Base-by-base conservation (phyloP, 371 early-diverging fungal species). In the Syncephalastrum contaminatum region DNA sequence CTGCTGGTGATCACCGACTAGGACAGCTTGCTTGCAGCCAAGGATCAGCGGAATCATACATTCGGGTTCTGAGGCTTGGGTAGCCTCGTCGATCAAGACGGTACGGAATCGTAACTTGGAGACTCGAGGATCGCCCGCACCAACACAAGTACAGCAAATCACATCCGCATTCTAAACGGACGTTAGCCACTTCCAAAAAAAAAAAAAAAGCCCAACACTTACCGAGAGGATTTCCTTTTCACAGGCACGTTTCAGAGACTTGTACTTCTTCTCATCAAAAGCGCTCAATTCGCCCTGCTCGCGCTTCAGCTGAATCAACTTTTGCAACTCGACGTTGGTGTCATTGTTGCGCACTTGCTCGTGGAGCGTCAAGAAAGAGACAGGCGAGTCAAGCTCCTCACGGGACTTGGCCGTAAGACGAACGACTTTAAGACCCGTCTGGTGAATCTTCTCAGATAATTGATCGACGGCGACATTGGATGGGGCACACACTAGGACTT, bases 1-100 rank as follows among this genome's bases (percentile, higher is more conserved):
- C 70, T 99, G 99, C 75, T 98, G 97, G 68, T 99, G 99, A 73
- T 99, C 99, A 27, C 99, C 99, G 3, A 99, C 98, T 12, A 99
- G 81, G 0, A 99, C 93, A 15, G 91, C 91, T 75, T 98, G 99
- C 61, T 93, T 94, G 49, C 89, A 89, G 4, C 99, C 97, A 46
- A 94, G 76, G 7, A 97, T 93, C 41, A 99, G 80, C 4, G 99
- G 99, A 56, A 99, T 99, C 83, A 99, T 80, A 67, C 93, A 92
- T 73, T 97, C 96, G 1, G 99, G 99, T 64, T 99, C 99, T 24
- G 94, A 91, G 3, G 97, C 92, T 73, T 99, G 99, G 4, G 98
- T 97, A 15, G 97, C 93, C 73, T 99, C 99, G 72, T 99, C 99
- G 49, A 99, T 89, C 52, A 99, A 73, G 2, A 99, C 99, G 4